Evolutionary conservation across 176 grass and related monocot species (phyloP), one percentile per base, ranked within the genome.

Genomic region (Triticum monococcum): DNA sequence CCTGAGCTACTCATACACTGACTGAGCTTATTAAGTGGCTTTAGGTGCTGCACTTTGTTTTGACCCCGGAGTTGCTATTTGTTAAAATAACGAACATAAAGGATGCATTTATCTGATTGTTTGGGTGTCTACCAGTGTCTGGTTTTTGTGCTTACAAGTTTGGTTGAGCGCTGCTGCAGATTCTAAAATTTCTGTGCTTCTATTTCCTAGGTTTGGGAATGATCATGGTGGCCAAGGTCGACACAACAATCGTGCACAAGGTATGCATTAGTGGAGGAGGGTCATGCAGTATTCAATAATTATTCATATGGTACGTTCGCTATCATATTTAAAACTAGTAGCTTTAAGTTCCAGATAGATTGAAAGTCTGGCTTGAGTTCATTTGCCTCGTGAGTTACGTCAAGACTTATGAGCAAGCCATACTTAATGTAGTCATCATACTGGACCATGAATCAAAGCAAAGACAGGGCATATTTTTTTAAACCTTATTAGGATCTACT

Each of bases 171-270:
- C 2, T 24, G 11, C 5, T 57, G 36, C 61, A 75, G 12, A 50
- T 81, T 75, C 64, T 64, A 11, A 81, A 85, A 8, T 11, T 59
- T 8, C 28, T 76, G 10, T 10, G 2, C 8, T 77, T 72, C 7
- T 88, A 23, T 88, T 11, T 81, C 31, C 13, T 71, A 90, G 81
- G 56, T 89, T 77, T 81, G 91, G 93, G 45, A 89, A 88, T 80
- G 97, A 92, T 72, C 95, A 90, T 82, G 87, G 85, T 69, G 86
- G 80, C 67, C 81, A 91, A 84, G 94, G 85, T 28, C 92, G 92
- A 73, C 85, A 94, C 73, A 79, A 35, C 23, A 92, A 83, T 79
- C 74, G 89, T 81, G 88, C 72, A 87, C 82, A 79, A 89, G 84
- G 68, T 92, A 86, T 88, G 64, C 45, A 76, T 81, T 81, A 52